Conservation (phyloP, 148 eudicot species). For the Nepenthes mirabilis region DNA sequence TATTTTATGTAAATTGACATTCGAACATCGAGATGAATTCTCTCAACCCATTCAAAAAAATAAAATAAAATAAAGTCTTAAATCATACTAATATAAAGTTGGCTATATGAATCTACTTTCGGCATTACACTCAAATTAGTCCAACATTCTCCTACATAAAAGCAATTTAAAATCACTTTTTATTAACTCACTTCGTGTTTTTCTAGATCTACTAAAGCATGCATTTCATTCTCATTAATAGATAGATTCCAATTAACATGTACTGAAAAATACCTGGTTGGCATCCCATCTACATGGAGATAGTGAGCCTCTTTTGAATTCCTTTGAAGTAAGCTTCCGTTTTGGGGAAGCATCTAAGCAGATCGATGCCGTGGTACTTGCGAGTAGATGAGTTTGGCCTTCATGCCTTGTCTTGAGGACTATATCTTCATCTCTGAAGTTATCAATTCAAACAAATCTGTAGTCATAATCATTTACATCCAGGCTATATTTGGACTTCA, state of each 20-base stretch:
- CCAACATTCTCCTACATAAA: too few relatives aligned
- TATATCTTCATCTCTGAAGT: slow-evolving; percentile 43
- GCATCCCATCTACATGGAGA: slow-evolving; percentile 52
- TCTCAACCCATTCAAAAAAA: too few relatives aligned
- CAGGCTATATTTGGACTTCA: not conserved
- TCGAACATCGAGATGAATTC: too few relatives aligned
- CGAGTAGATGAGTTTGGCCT: slow-evolving; percentile 44
- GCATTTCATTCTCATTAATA: too few relatives aligned
- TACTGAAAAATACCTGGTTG: slow-evolving; percentile 45
- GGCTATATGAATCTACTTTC: too few relatives aligned
- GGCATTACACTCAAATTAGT: too few relatives aligned
- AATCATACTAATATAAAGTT: too few relatives aligned
- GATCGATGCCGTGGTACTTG: slow-evolving; percentile 15
- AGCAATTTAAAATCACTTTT: too few relatives aligned
- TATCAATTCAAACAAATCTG: not conserved
- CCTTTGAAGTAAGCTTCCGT: slow-evolving; percentile 50
- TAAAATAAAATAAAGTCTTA: too few relatives aligned
- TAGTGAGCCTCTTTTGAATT: slow-evolving; percentile 45
- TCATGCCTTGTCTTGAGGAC: slow-evolving; percentile 16
- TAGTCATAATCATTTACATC: not conserved
- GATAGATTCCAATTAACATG: not conserved
- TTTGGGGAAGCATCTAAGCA: slow-evolving; percentile 61
- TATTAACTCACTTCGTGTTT: too few relatives aligned
- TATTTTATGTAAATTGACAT: too few relatives aligned
- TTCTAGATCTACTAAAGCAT: too few relatives aligned